Percentiles rank a stretch among this genome's conserved stretches.
Evolutionary conservation across 768 basidiomycete species (phyloP).

Genomic region (Tricholoma terreum): DNA sequence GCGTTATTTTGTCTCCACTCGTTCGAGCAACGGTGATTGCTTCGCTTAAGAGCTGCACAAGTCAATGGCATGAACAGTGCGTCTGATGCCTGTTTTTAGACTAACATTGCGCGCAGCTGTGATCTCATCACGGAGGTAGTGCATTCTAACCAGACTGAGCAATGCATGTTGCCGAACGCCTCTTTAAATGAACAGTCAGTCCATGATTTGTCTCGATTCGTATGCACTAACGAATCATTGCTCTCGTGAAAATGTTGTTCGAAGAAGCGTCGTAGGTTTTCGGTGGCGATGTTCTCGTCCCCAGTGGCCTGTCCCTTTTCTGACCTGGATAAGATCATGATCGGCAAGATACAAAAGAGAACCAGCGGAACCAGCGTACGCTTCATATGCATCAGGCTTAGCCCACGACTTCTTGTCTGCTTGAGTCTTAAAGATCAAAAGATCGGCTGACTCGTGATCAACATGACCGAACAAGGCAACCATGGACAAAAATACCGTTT

Average conservation of each 20-base stretch:
- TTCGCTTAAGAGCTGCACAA: slow-evolving; percentile 61
- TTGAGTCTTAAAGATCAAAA: slow-evolving; percentile 58
- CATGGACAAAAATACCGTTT: slow-evolving; percentile 27
- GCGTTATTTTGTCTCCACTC: slow-evolving; percentile 62
- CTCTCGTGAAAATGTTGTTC: slow-evolving; percentile 82
- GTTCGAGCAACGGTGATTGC: slow-evolving; percentile 77
- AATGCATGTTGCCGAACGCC: slow-evolving; percentile 79
- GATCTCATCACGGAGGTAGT: slow-evolving; percentile 68
- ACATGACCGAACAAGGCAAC: not conserved
- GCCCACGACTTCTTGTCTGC: slow-evolving; percentile 68
- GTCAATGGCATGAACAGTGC: not conserved
- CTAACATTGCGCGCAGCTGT: slow-evolving; percentile 64
- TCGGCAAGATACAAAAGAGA: not conserved
- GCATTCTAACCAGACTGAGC: slow-evolving; percentile 73
- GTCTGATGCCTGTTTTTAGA: not conserved
- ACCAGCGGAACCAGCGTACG: slow-evolving; percentile 37
- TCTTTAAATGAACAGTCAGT: slow-evolving; percentile 32
- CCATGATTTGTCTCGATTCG: not conserved
- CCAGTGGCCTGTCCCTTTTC: slow-evolving; percentile 62
- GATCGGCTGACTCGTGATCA: slow-evolving; percentile 32
- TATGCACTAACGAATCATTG: slow-evolving; percentile 67
- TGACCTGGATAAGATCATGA: slow-evolving; percentile 45
- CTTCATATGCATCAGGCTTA: slow-evolving; percentile 54
- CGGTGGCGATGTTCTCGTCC: slow-evolving; percentile 66
- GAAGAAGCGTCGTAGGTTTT: slow-evolving; percentile 74